Evolutionary conservation across 768 basidiomycete species (phyloP), one percentile per base, ranked within the genome.

Genomic region (Lactarius quietus): DNA sequence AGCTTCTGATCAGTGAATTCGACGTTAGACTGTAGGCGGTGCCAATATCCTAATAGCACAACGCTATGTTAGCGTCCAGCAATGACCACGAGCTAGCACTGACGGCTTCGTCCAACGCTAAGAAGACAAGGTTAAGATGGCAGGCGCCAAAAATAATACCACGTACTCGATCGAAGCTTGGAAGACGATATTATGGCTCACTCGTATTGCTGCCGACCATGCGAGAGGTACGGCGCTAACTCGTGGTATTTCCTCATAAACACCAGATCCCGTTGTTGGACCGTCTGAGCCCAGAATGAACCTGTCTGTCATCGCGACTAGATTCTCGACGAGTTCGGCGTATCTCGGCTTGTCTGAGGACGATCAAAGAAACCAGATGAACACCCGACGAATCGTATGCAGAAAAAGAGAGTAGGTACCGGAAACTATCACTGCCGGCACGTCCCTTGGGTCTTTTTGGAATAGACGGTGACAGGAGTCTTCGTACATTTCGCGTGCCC

Each of bases 81-180:
- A 4, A 12, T 12, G 33, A 29, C 6, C 8, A 28, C 38, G 20
- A 18, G 2, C 14, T 45, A 9, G 6, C 38, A 8, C 57, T 52
- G n/a, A 57, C 63, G 36, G n/a, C 31, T 26, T 33, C 29, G 48
- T 15, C 63, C 63, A 17, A 63, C 56, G 6, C 62, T 63, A 45
- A 12, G 28, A 15, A 52, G 4, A 5, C 3, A 18, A 39, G 38
- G 3, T 51, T 8, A 38, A 9, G 1, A n/a, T 1, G 20, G 20
- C 6, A n/a, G 39, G 26, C 17, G 10, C 35, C 29, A 31, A 31
- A 31, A 35, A 28, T n/a, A 17, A 43, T 2, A 12, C 8, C 8
- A 59, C 63, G 26, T 59, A 35, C 63, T 28, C 41, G 31, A 64
- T 64, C 7, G 57, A 59, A 12, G 63, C 52, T 35, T 59, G 52